Evolutionary conservation across 352 stramenopile species (phyloP).

Genomic region (Phytophthora rubi): DNA sequence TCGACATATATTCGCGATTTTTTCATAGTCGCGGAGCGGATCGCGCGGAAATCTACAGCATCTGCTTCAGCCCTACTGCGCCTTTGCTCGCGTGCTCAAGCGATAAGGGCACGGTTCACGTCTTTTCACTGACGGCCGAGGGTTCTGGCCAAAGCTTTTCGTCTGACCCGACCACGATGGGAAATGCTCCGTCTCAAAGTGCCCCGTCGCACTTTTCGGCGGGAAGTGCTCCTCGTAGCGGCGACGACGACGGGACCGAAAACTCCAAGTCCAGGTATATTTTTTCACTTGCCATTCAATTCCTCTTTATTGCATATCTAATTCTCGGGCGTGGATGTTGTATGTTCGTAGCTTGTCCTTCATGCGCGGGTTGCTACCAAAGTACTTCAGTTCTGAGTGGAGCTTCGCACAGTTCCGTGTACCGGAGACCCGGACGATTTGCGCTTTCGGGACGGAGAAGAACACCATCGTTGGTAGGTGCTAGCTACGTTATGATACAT

Average conservation of each 20-base stretch:
- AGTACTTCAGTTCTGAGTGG: slow-evolving; percentile 95
- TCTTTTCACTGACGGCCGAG: slow-evolving; percentile 91
- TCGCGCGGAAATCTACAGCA: slow-evolving; percentile 96
- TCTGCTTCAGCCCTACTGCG: slow-evolving; percentile 96
- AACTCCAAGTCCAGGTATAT: slow-evolving; percentile 88
- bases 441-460: slow-evolving; percentile 92
- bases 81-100: slow-evolving; percentile 95
- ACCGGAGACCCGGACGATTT: slow-evolving; percentile 91
- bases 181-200: slow-evolving; percentile 51
- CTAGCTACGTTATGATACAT: neutral
- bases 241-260: slow-evolving; percentile 83
- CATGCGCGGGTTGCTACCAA: slow-evolving; percentile 90
- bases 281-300: neutral
- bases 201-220: slow-evolving; percentile 49
- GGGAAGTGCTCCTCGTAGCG: slow-evolving; percentile 52
- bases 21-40: slow-evolving; percentile 93
- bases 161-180: slow-evolving; percentile 63
- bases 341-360: slow-evolving; percentile 76
- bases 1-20: neutral
- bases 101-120: slow-evolving; percentile 97
- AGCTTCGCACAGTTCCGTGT: slow-evolving; percentile 95
- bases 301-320: slow-evolving; percentile 4
- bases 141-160: slow-evolving; percentile 64
- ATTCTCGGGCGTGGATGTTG: neutral
- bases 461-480: slow-evolving; percentile 91